Evolutionary conservation across 225 moss, liverwort and hornwort genomes (phyloP).

Genomic region (Pseudoscleropodium purum): DNA sequence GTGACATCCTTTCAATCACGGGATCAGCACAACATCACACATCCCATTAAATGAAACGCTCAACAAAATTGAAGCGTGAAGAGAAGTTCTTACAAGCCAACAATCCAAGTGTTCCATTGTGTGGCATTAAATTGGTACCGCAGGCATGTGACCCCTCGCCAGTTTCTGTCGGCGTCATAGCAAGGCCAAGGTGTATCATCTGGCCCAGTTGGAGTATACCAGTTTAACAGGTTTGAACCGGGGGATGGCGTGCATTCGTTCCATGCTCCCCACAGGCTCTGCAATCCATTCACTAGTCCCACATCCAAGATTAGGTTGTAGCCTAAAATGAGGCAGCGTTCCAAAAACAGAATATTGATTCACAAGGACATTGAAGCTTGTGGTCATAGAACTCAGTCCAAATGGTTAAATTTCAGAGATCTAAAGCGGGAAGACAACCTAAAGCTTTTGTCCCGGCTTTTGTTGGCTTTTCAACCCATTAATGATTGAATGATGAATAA

Average conservation of each 20-base stretch:
- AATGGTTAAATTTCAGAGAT: neutral
- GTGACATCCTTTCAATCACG: neutral
- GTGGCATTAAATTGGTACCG: neutral
- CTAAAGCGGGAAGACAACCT: neutral
- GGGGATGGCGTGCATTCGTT: neutral
- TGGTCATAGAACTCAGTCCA: neutral
- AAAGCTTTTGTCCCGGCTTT: no score
- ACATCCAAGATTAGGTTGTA: neutral
- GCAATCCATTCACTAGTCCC: neutral
- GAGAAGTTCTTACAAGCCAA: conserved; percentile 3
- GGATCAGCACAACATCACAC: neutral
- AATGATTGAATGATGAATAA: neutral
- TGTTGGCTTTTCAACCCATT: neutral
- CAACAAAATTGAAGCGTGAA: neutral
- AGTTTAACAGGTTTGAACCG: neutral
- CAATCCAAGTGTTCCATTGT: neutral
- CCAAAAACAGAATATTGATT: neutral
- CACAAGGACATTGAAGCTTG: neutral
- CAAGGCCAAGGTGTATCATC: neutral
- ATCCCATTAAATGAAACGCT: neutral
- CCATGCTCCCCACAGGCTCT: conserved; percentile 17
- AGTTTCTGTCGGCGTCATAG: neutral
- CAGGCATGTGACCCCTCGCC: conserved; percentile 19
- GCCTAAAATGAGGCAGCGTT: neutral
- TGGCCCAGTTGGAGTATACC: neutral